Percentiles rank a stretch among this genome's conserved stretches.
Evolutionary conservation across 108 stramenopile species (phyloP).

Genomic region (Aurantiochytrium sp.): DNA sequence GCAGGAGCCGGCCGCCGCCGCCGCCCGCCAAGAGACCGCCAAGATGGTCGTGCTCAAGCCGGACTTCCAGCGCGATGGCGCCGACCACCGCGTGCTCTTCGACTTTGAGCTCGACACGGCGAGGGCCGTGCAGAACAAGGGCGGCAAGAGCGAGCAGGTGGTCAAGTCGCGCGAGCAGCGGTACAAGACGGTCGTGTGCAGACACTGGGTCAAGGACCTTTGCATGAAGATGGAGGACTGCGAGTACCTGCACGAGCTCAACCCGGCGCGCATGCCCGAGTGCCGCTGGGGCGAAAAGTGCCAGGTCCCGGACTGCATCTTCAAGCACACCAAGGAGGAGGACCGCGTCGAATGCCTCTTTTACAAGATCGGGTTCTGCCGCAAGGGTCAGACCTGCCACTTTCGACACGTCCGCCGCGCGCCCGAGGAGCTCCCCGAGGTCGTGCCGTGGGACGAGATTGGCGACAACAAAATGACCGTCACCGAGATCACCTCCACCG

Average conservation of each 20-base stretch:
- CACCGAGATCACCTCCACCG: neutral
- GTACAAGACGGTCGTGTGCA: slow-evolving; percentile 8
- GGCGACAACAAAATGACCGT: neutral
- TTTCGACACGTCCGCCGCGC: neutral
- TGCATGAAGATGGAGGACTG: slow-evolving; percentile 32
- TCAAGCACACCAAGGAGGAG: slow-evolving; percentile 24
- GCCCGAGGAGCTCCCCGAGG: neutral
- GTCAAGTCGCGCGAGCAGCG: neutral
- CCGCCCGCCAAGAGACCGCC: no score
- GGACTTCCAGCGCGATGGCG: slow-evolving; percentile 24
- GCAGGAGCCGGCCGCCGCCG: no score
- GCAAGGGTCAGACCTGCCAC: neutral
- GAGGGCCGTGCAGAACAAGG: neutral
- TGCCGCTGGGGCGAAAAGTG: slow-evolving; percentile 27
- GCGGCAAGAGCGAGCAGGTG: neutral
- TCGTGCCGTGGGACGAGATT: slow-evolving; percentile 7
- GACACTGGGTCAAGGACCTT: slow-evolving; percentile 3
- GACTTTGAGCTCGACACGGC: slow-evolving; percentile 2
- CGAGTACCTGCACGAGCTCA: slow-evolving; percentile 9
- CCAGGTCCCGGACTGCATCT: slow-evolving; percentile 24
- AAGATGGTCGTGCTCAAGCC: slow-evolving; percentile 6
- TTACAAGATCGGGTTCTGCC: slow-evolving; percentile 21
- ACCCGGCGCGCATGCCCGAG: neutral
- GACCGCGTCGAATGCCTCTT: slow-evolving; percentile 9
- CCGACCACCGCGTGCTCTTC: slow-evolving; percentile 7